These are phyloP conservation scores for Backusella tarrabulga DNA, from an alignment of 192 early-diverging fungal genomes.

Conservation along the genomic window DNA sequence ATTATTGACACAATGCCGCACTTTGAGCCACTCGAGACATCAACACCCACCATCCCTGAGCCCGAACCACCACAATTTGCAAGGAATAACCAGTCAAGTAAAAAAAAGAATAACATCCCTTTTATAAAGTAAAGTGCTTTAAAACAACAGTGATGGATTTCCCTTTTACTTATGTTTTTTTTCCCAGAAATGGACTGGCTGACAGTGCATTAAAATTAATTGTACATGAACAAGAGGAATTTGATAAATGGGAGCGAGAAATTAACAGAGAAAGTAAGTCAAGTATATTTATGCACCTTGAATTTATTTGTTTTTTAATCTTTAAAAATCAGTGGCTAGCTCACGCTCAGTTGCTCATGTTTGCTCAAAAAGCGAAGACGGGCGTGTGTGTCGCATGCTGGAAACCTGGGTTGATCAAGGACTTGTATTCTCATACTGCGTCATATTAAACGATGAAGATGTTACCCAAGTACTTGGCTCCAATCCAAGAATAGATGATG, in stretches of 20 bases:
- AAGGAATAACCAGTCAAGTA: not conserved
- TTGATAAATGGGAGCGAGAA: not conserved
- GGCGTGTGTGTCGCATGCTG: not conserved
- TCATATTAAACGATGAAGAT: not conserved
- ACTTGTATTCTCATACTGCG: not conserved
- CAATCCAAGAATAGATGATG: not conserved
- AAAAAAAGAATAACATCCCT: not conserved
- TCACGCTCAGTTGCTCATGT: not conserved
- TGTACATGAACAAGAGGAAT: not conserved
- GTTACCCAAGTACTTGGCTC: not conserved
- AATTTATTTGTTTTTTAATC: not conserved
- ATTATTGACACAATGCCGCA: not conserved
- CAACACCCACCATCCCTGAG: not conserved
- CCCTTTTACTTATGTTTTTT: not conserved
- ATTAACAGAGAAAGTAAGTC: not conserved
- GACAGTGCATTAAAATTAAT: not conserved
- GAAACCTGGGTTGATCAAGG: not conserved
- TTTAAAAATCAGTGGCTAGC: not conserved
- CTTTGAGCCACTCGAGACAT: not conserved
- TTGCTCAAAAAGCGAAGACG: not conserved
- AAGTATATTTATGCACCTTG: no score
- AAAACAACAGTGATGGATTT: not conserved
- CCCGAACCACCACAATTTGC: not conserved
- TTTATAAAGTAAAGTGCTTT: not conserved
- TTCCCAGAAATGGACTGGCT: not conserved